These are phyloP conservation scores for Russula ochroleuca DNA, from an alignment of 768 basidiomycete species.

Conservation along the genomic window DNA sequence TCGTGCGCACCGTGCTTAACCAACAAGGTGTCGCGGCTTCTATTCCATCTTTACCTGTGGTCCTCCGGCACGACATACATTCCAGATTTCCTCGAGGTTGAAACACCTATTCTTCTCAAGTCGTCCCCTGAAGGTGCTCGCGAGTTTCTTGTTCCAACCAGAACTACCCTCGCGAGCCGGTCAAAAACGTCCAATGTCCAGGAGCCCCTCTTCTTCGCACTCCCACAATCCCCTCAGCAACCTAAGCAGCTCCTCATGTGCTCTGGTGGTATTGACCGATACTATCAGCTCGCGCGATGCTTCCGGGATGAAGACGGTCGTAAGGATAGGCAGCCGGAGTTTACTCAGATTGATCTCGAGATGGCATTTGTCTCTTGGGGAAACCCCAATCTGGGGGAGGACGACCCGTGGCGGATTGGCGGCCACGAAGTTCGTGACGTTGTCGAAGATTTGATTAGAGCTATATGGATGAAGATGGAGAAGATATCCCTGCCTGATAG, in stretches of 20 bases:
- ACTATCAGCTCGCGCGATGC: conserved; percentile 91
- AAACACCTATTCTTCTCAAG: conserved; percentile 86
- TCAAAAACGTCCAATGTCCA: conserved; percentile 33
- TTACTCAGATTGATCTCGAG: conserved; percentile 95
- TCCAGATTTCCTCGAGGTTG: conserved; percentile 86
- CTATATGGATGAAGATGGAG: conserved; percentile 72
- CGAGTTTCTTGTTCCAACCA: conserved; percentile 47
- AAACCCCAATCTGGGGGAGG: conserved; percentile 19
- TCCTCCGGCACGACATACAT: conserved; percentile 24
- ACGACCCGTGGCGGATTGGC: conserved; percentile 74
- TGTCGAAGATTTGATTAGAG: conserved; percentile 68
- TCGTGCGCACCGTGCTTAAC: conserved; percentile 68
- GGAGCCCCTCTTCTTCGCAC: conserved; percentile 68
- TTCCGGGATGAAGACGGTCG: conserved; percentile 95
- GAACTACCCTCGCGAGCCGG: conserved; percentile 2
- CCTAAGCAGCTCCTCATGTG: conserved; percentile 91
- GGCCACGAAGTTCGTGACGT: conserved; percentile 76
- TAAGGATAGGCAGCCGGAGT: conserved; percentile 94
- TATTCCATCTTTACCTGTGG: conserved; percentile 22
- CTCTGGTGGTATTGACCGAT: conserved; percentile 84
- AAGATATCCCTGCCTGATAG: conserved; percentile 52
- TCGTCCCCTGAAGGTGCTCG: conserved; percentile 94
- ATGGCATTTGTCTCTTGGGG: conserved; percentile 95
- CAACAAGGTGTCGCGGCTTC: conserved; percentile 53
- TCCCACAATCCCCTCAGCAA: conserved; percentile 94